phyloP scores from a whole-genome alignment of 352 stramenopile genomes.

The Bremia lactucae region DNA sequence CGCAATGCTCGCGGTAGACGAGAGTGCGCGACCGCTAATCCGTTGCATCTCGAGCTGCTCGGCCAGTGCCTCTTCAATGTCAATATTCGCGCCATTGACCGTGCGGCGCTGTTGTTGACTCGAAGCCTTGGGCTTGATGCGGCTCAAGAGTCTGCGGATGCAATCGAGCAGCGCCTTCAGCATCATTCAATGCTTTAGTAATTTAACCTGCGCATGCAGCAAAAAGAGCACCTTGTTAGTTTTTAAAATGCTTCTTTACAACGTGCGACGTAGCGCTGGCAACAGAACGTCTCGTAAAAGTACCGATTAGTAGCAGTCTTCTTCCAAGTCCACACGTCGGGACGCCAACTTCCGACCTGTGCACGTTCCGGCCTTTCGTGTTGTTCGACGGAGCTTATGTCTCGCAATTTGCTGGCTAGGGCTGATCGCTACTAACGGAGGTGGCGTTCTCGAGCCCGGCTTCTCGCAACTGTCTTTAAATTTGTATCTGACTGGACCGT shows the following conservation, averaged over 20 bases:
- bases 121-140: conserved; percentile 17
- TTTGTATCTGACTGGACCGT: conserved; percentile 15
- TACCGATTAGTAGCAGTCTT: conserved; percentile 22
- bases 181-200: conserved; percentile 8
- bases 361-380: conserved; percentile 11
- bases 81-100: conserved; percentile 21
- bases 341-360: conserved; percentile 3
- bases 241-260: neutral
- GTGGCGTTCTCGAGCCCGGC: conserved; percentile 5
- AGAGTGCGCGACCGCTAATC: conserved; percentile 22
- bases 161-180: conserved; percentile 30
- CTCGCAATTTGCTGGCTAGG: conserved; percentile 11
- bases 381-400: conserved; percentile 17
- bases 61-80: conserved; percentile 28
- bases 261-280: conserved; percentile 2
- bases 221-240: conserved; percentile 5
- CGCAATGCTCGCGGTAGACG: conserved; percentile 29
- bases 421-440: conserved; percentile 6
- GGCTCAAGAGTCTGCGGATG: conserved; percentile 24
- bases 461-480: conserved; percentile 11
- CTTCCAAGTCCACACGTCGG: conserved; percentile 7
- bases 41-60: conserved; percentile 26
- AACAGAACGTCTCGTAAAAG: conserved; percentile 5
- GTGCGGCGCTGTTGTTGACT: conserved; percentile 10
- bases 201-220: conserved; percentile 7